A percentile compares a stretch with the other conserved stretches of the same genome.
Conservation (phyloP, 495 filamentous ascomycete genomes). For the Penicillium steckii region DNA sequence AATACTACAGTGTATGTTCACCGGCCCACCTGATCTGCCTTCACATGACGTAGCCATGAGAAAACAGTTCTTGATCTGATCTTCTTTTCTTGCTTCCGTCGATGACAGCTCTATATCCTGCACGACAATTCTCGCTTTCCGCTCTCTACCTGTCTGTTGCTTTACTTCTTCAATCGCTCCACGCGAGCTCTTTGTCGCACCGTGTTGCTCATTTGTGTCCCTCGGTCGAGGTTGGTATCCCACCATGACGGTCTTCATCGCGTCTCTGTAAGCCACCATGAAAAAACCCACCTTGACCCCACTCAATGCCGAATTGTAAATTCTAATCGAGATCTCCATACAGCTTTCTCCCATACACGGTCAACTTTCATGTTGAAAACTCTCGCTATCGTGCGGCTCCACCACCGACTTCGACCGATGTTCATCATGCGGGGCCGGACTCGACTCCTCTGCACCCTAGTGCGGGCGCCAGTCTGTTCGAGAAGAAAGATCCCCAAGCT, state of each 20-base stretch:
- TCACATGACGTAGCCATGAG: constrained; percentile 46
- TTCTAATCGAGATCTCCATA: constrained; percentile 1
- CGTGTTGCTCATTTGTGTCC: constrained; percentile 6
- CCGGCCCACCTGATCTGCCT: constrained; percentile 11
- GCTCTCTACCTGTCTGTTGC: constrained; percentile 11
- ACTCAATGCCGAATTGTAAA: not conserved
- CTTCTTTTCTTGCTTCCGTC: constrained; percentile 20
- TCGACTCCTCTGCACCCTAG: constrained; percentile 36
- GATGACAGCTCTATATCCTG: constrained; percentile 12
- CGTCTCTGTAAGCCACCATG: constrained; percentile 66
- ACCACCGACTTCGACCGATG: constrained; percentile 31
- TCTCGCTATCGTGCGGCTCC: constrained; percentile 23
- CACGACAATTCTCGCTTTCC: constrained; percentile 6
- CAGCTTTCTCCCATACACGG: constrained; percentile 87
- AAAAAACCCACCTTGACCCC: not conserved
- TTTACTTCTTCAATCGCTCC: constrained; percentile 12
- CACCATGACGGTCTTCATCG: constrained; percentile 80
- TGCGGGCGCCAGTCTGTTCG: constrained; percentile 39
- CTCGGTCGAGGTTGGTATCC: constrained; percentile 2
- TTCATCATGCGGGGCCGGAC: constrained; percentile 30
- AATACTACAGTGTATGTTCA: not conserved
- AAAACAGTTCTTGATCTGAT: constrained; percentile 27
- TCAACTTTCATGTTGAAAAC: constrained; percentile 63
- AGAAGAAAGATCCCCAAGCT: constrained; percentile 40
- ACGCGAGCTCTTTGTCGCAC: not conserved